Evolutionary conservation across 805 yeast species (phyloP).

Genomic region (Metschnikowia kunwiensis): DNA sequence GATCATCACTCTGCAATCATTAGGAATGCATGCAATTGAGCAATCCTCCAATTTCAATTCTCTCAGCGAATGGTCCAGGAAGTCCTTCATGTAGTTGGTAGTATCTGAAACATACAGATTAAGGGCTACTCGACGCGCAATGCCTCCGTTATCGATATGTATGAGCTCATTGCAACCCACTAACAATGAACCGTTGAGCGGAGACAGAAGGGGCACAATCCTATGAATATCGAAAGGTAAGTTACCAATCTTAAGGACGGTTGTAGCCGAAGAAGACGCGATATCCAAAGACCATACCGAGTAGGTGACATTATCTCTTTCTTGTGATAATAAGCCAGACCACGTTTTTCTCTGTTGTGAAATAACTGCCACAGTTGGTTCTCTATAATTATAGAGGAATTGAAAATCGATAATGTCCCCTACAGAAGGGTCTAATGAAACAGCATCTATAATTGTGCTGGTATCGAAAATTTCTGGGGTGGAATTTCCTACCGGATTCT

Average conservation of each 20-base stretch:
- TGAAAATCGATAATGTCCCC: conserved; percentile 66
- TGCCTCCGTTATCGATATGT: conserved; percentile 78
- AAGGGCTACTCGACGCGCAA: conserved; percentile 57
- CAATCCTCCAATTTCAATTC: conserved; percentile 57
- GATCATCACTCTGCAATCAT: conserved; percentile 34
- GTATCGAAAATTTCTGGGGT: conserved; percentile 36
- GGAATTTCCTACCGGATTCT: background rate
- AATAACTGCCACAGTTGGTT: conserved; percentile 76
- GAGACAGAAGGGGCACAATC: conserved; percentile 60
- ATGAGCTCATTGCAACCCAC: conserved; percentile 75
- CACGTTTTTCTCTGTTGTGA: conserved; percentile 58
- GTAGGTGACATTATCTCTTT: conserved; percentile 60
- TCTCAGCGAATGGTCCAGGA: conserved; percentile 47
- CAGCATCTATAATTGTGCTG: conserved; percentile 59
- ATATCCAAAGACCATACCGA: conserved; percentile 69
- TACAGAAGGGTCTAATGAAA: conserved; percentile 54
- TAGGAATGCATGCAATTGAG: conserved; percentile 31
- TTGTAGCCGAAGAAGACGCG: conserved; percentile 53
- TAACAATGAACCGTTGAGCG: conserved; percentile 65
- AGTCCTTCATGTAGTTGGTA: conserved; percentile 35
- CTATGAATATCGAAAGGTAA: conserved; percentile 74
- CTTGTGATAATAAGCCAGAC: conserved; percentile 68
- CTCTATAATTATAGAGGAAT: conserved; percentile 70
- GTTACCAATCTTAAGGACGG: conserved; percentile 59
- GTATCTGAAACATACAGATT: conserved; percentile 49